Percentiles rank a stretch among this genome's conserved stretches.
These are phyloP conservation scores for Zymoseptoria passerinii DNA, from an alignment of 2,329 filamentous ascomycete genomes.

Conservation along the genomic window DNA sequence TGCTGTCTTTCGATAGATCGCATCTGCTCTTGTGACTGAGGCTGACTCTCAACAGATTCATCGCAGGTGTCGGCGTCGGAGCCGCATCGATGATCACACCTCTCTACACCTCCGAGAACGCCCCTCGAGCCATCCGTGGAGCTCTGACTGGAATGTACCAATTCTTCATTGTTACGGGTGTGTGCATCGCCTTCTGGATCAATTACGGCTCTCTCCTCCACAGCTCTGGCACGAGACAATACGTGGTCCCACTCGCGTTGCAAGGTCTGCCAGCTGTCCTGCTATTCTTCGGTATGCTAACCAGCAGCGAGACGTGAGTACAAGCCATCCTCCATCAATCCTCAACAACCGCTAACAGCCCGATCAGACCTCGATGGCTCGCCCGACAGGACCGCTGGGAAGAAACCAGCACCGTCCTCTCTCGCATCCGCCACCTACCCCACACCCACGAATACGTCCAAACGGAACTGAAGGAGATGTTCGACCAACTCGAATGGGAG, in stretches of 20 bases:
- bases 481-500: constrained; percentile 59
- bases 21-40: not conserved
- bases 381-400: constrained; percentile 63
- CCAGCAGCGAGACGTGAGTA: constrained; percentile 36
- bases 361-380: constrained; percentile 50
- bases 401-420: constrained; percentile 49
- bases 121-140: constrained; percentile 36
- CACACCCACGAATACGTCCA: constrained; percentile 51
- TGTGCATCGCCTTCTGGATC: constrained; percentile 29
- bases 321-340: not conserved
- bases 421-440: constrained; percentile 46
- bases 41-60: constrained; percentile 35
- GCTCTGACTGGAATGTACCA: constrained; percentile 54
- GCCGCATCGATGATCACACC: constrained; percentile 47
- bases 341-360: not conserved
- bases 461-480: constrained; percentile 55
- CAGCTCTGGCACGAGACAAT: constrained; percentile 36
- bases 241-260: constrained; percentile 53
- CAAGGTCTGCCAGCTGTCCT: constrained; percentile 57
- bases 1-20: not conserved
- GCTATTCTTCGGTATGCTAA: constrained; percentile 53
- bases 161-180: constrained; percentile 42
- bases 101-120: constrained; percentile 49
- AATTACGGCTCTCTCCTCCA: constrained; percentile 46
- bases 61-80: constrained; percentile 42